Percentiles rank a stretch among this genome's conserved stretches.
These are phyloP conservation scores for Tremella fuciformis DNA, from an alignment of 768 basidiomycete genomes.

Conservation along the genomic window DNA sequence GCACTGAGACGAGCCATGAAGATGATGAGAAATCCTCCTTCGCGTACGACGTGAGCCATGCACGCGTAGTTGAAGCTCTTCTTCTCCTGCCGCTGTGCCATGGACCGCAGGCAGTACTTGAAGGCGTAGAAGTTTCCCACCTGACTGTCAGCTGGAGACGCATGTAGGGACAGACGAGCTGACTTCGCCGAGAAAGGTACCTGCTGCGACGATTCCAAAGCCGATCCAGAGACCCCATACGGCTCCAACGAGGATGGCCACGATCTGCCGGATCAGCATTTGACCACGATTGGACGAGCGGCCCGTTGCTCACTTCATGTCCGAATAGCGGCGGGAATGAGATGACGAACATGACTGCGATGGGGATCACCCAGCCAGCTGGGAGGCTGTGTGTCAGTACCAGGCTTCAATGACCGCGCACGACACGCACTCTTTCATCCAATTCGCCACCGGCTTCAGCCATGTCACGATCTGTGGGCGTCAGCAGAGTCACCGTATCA, in stretches of 20 bases:
- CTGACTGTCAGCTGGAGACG: conserved; percentile 4
- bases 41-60: conserved; percentile 51
- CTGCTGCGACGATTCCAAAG: conserved; percentile 49
- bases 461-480: conserved; percentile 66
- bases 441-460: conserved; percentile 65
- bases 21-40: conserved; percentile 52
- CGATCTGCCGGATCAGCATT: conserved; percentile 30
- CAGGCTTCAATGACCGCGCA: neutral
- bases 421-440: conserved; percentile 57
- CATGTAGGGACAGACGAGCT: neutral
- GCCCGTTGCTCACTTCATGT: conserved; percentile 59
- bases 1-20: conserved; percentile 50
- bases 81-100: conserved; percentile 47
- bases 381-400: conserved; percentile 32
- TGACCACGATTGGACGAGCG: neutral
- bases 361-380: conserved; percentile 61
- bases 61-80: conserved; percentile 50
- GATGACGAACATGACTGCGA: conserved; percentile 71
- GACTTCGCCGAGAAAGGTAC: conserved; percentile 46
- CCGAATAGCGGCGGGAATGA: conserved; percentile 92
- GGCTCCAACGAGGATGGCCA: conserved; percentile 49
- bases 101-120: conserved; percentile 36
- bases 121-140: conserved; percentile 51
- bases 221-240: conserved; percentile 53
- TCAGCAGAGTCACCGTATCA: conserved; percentile 43